phyloP scores from a whole-genome alignment of 345 rosid species.

The Eutrema yunnanense region DNA sequence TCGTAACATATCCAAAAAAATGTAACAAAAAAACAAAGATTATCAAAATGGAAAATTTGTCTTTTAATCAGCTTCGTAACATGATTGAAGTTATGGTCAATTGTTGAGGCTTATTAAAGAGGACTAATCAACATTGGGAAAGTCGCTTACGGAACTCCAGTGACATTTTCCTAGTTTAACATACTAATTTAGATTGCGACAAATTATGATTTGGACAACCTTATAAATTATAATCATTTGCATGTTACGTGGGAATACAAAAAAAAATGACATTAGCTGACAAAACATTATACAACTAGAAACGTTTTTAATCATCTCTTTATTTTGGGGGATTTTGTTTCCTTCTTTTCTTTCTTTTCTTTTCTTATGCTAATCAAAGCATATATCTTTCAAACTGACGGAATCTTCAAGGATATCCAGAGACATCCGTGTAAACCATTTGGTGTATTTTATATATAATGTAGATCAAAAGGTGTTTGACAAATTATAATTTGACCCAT shows the following conservation, averaged over 20 bases:
- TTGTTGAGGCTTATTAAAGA: constrained; percentile 2
- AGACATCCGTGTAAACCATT: not conserved
- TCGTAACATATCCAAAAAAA: not conserved
- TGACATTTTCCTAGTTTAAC: not conserved
- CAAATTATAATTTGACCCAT: not conserved
- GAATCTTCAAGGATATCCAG: not conserved
- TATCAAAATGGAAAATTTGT: too few relatives aligned
- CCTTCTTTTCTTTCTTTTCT: too few relatives aligned
- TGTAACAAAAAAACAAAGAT: not conserved
- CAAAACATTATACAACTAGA: not conserved
- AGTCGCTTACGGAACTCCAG: constrained; percentile 6
- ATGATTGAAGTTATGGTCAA: constrained; percentile 4
- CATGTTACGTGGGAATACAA: not conserved
- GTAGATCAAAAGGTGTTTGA: not conserved
- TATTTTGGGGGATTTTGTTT: too few relatives aligned
- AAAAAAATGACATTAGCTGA: not conserved
- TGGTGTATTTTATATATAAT: not conserved
- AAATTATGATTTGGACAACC: constrained; percentile 8
- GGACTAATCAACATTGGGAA: not conserved
- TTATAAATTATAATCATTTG: not conserved
- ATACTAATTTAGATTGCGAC: not conserved
- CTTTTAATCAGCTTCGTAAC: not conserved
- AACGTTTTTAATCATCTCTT: constrained; percentile 1
- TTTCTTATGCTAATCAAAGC: not conserved
- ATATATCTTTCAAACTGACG: not conserved